Evolutionary conservation across 208 protist genomes (phyloP).

Genomic region (Leishmania lainsoni): DNA sequence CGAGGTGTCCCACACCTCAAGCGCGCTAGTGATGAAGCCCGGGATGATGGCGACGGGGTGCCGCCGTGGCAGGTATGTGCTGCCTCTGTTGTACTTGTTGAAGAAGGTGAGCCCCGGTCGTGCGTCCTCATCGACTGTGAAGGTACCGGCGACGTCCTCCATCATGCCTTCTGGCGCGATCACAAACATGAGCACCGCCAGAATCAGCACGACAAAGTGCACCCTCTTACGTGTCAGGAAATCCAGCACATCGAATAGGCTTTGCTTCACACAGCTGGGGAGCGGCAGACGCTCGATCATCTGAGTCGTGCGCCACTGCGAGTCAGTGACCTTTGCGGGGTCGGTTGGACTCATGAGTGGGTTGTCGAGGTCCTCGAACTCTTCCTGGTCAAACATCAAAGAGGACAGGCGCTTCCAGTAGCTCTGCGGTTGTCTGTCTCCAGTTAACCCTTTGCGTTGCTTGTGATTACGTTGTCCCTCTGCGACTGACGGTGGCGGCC

Average conservation of each 20-base stretch:
- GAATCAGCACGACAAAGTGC: constrained; percentile 39
- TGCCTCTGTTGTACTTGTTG: constrained; percentile 46
- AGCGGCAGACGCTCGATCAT: constrained; percentile 35
- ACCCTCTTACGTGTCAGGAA: constrained; percentile 63
- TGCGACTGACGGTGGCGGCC: background rate
- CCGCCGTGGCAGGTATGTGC: constrained; percentile 42
- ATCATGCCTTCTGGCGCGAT: constrained; percentile 22
- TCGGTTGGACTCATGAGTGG: background rate
- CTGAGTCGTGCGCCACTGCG: constrained; percentile 23
- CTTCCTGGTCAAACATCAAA: constrained; percentile 32
- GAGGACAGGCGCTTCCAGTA: constrained; percentile 14
- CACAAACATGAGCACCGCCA: constrained; percentile 29
- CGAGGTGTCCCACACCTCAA: constrained; percentile 84
- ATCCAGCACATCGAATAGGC: constrained; percentile 51
- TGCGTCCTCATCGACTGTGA: constrained; percentile 66
- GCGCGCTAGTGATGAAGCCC: constrained; percentile 84
- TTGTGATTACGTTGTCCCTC: background rate
- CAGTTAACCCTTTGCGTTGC: background rate
- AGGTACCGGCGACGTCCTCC: constrained; percentile 51
- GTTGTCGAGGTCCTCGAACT: constrained; percentile 36
- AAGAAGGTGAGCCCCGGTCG: constrained; percentile 73
- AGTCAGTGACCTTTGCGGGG: constrained; percentile 14
- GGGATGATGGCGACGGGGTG: constrained; percentile 86
- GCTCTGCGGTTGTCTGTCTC: background rate
- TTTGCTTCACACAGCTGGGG: constrained; percentile 35